These are phyloP conservation scores for Peronospora belbahrii DNA, from an alignment of 352 stramenopile genomes.

Conservation along the genomic window DNA sequence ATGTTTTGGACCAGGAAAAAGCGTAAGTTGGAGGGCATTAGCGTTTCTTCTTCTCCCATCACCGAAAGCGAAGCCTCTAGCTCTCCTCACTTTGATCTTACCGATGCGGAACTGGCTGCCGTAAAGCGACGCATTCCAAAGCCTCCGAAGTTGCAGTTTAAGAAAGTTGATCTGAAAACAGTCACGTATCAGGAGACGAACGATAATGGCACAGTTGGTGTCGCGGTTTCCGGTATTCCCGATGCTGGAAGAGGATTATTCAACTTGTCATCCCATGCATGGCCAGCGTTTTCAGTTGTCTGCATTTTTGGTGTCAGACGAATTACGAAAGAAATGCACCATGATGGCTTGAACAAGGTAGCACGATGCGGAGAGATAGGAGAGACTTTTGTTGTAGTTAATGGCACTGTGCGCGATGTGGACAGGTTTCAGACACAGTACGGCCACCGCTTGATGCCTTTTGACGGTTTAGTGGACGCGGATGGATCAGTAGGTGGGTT, in stretches of 20 bases:
- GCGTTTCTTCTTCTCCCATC: conserved; percentile 39
- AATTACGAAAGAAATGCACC: conserved; percentile 83
- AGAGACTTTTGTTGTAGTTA: conserved; percentile 85
- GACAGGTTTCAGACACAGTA: conserved; percentile 87
- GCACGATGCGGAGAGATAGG: conserved; percentile 74
- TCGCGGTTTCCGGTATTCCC: conserved; percentile 75
- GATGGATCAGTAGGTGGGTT: conserved; percentile 79
- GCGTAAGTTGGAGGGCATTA: conserved; percentile 51
- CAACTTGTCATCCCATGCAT: conserved; percentile 70
- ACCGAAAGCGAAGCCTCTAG: conserved; percentile 57
- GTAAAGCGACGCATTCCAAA: conserved; percentile 79
- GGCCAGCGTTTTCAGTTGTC: conserved; percentile 83
- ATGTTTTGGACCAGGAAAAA: conserved; percentile 48
- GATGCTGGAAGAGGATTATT: conserved; percentile 77
- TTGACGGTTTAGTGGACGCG: conserved; percentile 77
- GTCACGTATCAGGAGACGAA: conserved; percentile 83
- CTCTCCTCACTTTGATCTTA: conserved; percentile 62
- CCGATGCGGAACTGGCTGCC: conserved; percentile 70
- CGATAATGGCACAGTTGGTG: conserved; percentile 82
- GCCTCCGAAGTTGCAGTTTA: conserved; percentile 73
- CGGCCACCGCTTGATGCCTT: conserved; percentile 69
- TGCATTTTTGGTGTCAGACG: conserved; percentile 83
- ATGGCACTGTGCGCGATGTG: conserved; percentile 76
- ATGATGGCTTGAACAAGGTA: conserved; percentile 85
- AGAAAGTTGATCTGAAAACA: conserved; percentile 77